These are phyloP conservation scores for Mitragyna speciosa DNA, from an alignment of 257 asterid genomes.

Conservation along the genomic window DNA sequence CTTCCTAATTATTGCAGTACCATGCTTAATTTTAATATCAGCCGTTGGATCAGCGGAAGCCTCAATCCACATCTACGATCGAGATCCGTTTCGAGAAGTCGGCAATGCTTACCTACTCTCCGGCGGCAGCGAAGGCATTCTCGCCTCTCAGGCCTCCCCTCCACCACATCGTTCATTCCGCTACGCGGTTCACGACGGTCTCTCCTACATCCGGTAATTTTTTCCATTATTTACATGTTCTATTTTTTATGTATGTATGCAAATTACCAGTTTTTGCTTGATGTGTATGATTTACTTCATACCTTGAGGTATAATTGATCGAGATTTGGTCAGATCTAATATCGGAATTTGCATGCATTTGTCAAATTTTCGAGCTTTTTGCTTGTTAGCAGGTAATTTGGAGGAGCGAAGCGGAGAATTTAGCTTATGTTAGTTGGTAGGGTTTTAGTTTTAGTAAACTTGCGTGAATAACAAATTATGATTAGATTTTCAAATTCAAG, in stretches of 20 bases:
- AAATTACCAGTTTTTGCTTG: not conserved
- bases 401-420: not conserved
- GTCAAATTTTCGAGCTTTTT: not conserved
- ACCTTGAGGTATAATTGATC: not conserved
- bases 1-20: not conserved
- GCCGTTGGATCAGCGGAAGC: conserved; percentile 63
- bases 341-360: not conserved
- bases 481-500: not conserved
- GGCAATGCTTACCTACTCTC: conserved; percentile 89
- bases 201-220: conserved; percentile 76
- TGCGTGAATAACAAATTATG: not conserved
- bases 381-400: not conserved
- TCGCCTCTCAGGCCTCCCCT: conserved; percentile 33
- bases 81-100: conserved; percentile 90
- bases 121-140: conserved; percentile 97
- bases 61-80: conserved; percentile 76
- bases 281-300: not conserved
- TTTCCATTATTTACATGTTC: too few relatives aligned
- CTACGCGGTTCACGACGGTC: conserved; percentile 43
- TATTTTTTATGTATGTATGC: too few relatives aligned
- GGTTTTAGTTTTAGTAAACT: not conserved
- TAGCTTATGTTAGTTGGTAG: not conserved
- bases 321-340: conserved; percentile 18
- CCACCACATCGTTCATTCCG: conserved; percentile 36
- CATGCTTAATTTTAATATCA: conserved; percentile 29